A percentile compares a stretch with the other conserved stretches of the same genome.
These are phyloP conservation scores for Kwoniella sp. DNA, from an alignment of 768 basidiomycete species.

Conservation along the genomic window DNA sequence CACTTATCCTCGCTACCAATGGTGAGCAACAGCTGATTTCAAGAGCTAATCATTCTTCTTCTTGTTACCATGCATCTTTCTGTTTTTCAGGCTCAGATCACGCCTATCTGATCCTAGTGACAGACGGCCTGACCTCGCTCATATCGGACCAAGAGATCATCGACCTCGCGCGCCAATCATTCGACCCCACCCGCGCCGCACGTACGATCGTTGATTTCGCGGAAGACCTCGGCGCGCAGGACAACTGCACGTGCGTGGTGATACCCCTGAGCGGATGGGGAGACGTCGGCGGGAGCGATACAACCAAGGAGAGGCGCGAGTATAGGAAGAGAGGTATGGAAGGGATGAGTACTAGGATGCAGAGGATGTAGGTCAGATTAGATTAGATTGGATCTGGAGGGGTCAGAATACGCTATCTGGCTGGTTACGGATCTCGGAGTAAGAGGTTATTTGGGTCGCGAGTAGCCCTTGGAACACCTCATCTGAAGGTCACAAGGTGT, in stretches of 20 bases:
- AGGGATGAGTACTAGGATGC: constrained; percentile 53
- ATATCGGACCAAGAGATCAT: constrained; percentile 93
- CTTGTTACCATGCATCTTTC: constrained; percentile 65
- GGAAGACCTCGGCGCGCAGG: constrained; percentile 82
- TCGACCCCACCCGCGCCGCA: constrained; percentile 78
- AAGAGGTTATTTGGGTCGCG: background rate
- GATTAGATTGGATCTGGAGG: no score
- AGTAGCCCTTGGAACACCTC: background rate
- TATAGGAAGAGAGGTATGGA: constrained; percentile 63
- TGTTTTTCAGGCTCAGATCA: constrained; percentile 78
- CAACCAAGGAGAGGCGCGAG: constrained; percentile 77
- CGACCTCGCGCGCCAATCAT: constrained; percentile 75
- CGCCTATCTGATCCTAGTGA: constrained; percentile 84
- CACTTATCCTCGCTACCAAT: no score
- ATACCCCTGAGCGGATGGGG: constrained; percentile 94
- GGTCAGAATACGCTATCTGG: no score
- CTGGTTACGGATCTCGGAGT: no score
- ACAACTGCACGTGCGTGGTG: constrained; percentile 89
- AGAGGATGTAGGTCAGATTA: constrained; percentile 51
- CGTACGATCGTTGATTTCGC: constrained; percentile 79
- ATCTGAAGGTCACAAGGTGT: no score
- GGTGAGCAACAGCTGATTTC: no score
- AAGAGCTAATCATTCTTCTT: no score
- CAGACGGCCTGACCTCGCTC: constrained; percentile 88
- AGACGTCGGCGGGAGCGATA: constrained; percentile 73